Evolutionary conservation across 2,329 filamentous ascomycete genomes (phyloP).

Genomic region (Sclerotinia nivalis): DNA sequence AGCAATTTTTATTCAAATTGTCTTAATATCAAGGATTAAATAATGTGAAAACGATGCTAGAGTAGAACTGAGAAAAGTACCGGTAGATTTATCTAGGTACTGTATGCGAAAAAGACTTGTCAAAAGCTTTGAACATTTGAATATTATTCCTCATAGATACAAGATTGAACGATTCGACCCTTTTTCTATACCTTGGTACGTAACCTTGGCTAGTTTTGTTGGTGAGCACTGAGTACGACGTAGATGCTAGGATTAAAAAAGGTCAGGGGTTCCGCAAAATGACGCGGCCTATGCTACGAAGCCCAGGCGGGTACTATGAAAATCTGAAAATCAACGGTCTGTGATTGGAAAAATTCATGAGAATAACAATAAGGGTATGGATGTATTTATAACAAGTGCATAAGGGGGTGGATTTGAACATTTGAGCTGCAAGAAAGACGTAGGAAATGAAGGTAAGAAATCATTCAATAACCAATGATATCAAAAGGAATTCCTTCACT

Average conservation of each 20-base stretch:
- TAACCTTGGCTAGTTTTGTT: neutral
- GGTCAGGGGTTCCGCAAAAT: constrained; percentile 22
- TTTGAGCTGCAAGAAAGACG: neutral
- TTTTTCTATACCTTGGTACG: constrained; percentile 23
- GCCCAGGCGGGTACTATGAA: neutral
- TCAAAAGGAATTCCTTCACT: neutral
- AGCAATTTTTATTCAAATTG: neutral
- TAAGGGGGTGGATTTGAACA: neutral
- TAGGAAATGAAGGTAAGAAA: neutral
- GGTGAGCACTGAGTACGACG: neutral
- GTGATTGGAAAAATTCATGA: neutral
- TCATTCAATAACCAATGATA: neutral
- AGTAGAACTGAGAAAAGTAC: neutral
- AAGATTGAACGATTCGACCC: neutral
- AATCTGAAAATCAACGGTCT: constrained; percentile 4
- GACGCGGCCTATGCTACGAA: constrained; percentile 26
- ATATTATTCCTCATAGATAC: neutral
- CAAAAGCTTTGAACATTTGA: neutral
- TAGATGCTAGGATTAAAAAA: neutral
- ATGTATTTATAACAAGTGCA: neutral
- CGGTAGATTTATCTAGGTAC: neutral
- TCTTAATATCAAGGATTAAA: neutral
- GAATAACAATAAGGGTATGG: neutral
- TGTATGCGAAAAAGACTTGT: neutral
- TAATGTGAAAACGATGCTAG: neutral